These are phyloP conservation scores for Aspergillus fischeri DNA, from an alignment of 2,329 filamentous ascomycete species.

Conservation along the genomic window DNA sequence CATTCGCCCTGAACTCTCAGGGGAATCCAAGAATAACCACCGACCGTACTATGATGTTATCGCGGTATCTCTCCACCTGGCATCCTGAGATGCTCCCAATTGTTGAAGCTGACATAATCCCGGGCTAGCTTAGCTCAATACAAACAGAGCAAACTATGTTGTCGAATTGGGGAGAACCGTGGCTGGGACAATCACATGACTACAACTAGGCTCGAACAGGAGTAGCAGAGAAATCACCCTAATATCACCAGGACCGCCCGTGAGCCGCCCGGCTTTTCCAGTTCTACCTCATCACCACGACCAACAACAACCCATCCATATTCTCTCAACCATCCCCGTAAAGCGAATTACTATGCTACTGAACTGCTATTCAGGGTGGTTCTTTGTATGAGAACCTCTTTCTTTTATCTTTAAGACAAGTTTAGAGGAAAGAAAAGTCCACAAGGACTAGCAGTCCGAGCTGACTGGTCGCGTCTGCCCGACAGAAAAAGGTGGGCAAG, in stretches of 20 bases:
- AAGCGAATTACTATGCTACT: conserved; percentile 38
- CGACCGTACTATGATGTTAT: conserved; percentile 1
- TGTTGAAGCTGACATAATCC: conserved; percentile 25
- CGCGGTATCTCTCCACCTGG: conserved; percentile 25
- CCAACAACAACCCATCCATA: conserved; percentile 12
- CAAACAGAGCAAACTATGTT: conserved; percentile 22
- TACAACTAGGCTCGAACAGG: conserved; percentile 10
- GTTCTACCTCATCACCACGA: conserved; percentile 17
- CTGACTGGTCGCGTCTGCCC: conserved; percentile 6
- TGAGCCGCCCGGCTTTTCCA: conserved; percentile 16
- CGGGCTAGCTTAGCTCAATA: conserved; percentile 3
- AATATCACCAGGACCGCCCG: background rate
- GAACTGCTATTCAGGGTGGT: conserved; percentile 27
- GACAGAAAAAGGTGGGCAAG: background rate
- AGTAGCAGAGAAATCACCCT: conserved; percentile 2
- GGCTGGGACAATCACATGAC: conserved; percentile 13
- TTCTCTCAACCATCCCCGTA: conserved; percentile 29
- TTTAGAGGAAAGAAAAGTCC: conserved; percentile 17
- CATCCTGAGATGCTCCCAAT: conserved; percentile 20
- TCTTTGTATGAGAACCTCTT: conserved; percentile 33
- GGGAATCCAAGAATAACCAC: background rate
- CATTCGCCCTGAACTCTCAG: background rate
- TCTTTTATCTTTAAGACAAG: conserved; percentile 27
- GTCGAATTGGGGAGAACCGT: conserved; percentile 1
- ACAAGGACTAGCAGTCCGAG: conserved; percentile 17